phyloP scores from a whole-genome alignment of 352 stramenopile species.

The Peronospora destructor region DNA sequence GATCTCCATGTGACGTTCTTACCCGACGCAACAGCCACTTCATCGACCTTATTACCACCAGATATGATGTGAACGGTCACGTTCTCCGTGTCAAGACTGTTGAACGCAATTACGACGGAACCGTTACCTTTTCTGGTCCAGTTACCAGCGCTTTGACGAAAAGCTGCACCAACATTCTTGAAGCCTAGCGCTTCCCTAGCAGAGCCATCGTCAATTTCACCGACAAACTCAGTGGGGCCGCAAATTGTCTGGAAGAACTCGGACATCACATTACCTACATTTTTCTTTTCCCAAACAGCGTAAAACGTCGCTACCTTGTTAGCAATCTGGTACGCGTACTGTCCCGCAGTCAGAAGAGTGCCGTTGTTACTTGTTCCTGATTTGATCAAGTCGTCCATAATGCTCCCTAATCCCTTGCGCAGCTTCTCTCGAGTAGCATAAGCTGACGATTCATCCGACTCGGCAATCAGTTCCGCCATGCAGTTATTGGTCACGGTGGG shows the following conservation, averaged over 20 bases:
- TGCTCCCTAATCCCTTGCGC: conserved; percentile 35
- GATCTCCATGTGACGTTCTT: conserved; percentile 30
- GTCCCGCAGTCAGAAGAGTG: conserved; percentile 22
- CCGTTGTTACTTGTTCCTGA: conserved; percentile 34
- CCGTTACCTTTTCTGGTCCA: conserved; percentile 33
- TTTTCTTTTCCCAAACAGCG: conserved; percentile 39
- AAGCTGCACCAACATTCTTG: conserved; percentile 32
- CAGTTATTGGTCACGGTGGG: conserved; percentile 40
- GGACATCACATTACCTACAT: conserved; percentile 33
- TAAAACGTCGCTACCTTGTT: conserved; percentile 39
- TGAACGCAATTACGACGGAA: conserved; percentile 28
- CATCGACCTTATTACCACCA: conserved; percentile 19
- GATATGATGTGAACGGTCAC: conserved; percentile 42
- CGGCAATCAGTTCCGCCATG: conserved; percentile 30
- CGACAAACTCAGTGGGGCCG: conserved; percentile 37
- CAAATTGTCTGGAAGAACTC: conserved; percentile 55
- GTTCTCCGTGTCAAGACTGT: conserved; percentile 28
- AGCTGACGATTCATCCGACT: conserved; percentile 16
- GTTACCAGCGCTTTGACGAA: conserved; percentile 30
- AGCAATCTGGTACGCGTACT: conserved; percentile 39
- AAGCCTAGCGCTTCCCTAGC: conserved; percentile 40
- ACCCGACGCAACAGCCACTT: conserved; percentile 27
- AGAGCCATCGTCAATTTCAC: conserved; percentile 42
- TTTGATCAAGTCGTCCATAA: conserved; percentile 43
- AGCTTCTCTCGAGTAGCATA: conserved; percentile 38